phyloP scores from a whole-genome alignment of 306 rosid genomes.

The Hylodesmum podocarpum region DNA sequence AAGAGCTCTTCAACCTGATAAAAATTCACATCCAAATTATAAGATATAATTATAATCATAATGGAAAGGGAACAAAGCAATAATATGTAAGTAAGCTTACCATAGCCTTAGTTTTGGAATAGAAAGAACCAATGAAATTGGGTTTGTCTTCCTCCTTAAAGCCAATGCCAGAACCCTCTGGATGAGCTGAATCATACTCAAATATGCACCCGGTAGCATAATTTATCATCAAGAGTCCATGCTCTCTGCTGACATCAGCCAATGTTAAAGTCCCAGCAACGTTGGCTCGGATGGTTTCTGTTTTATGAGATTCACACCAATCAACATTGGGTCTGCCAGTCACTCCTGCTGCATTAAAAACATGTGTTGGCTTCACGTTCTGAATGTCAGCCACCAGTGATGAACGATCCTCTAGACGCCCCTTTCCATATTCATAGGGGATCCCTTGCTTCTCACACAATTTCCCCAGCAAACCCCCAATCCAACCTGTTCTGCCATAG shows the following conservation, averaged over 20 bases:
- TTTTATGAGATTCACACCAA: slow-evolving; percentile 83
- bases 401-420: slow-evolving; percentile 76
- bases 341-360: slow-evolving; percentile 85
- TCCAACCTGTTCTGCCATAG: slow-evolving; percentile 88
- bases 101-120: slow-evolving; percentile 93
- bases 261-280: slow-evolving; percentile 84
- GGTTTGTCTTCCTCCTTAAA: slow-evolving; percentile 87
- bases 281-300: slow-evolving; percentile 74
- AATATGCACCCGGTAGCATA: slow-evolving; percentile 90
- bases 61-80: slow-evolving; percentile 11
- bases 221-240: slow-evolving; percentile 72
- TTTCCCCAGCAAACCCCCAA: slow-evolving; percentile 83
- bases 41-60: neutral
- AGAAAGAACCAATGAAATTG: slow-evolving; percentile 79
- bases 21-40: neutral
- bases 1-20: slow-evolving; percentile 83
- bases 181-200: slow-evolving; percentile 80
- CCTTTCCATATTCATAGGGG: slow-evolving; percentile 77
- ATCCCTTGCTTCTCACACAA: slow-evolving; percentile 80
- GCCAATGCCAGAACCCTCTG: slow-evolving; percentile 86
- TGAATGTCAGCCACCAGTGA: slow-evolving; percentile 75
- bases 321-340: slow-evolving; percentile 92
- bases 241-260: slow-evolving; percentile 87
- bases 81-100: slow-evolving; percentile 40
- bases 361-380: slow-evolving; percentile 72